phyloP scores from a whole-genome alignment of 371 early-diverging fungal genomes.

The Mortierella sp. region DNA sequence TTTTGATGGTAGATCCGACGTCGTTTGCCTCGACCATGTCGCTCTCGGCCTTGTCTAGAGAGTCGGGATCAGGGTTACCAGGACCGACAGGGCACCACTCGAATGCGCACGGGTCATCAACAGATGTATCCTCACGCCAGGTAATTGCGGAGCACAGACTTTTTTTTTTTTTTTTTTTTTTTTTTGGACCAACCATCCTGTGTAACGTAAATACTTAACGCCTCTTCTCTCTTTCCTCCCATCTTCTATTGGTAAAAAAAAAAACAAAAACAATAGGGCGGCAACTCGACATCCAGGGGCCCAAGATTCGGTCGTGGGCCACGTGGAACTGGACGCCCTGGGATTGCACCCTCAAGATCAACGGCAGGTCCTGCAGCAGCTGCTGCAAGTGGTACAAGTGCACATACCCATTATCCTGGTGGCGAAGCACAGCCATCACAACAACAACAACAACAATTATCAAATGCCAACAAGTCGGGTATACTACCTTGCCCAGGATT shows the following conservation, averaged over 20 bases:
- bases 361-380: background rate
- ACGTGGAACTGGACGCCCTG: background rate
- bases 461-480: background rate
- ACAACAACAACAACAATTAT: background rate
- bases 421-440: background rate
- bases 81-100: too few species aligned
- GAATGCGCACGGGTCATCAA: too few species aligned
- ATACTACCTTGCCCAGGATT: slow-evolving; percentile 39
- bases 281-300: too few species aligned
- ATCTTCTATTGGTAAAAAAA: too few species aligned
- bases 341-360: background rate
- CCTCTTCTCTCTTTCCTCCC: too few species aligned
- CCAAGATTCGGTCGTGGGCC: too few species aligned
- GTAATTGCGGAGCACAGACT: too few species aligned
- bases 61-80: too few species aligned
- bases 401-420: background rate
- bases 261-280: background rate
- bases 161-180: slow-evolving; percentile 1
- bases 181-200: slow-evolving; percentile 6
- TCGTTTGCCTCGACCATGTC: too few species aligned
- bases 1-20: slow-evolving; percentile 35
- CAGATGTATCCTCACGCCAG: too few species aligned
- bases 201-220: too few species aligned
- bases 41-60: too few species aligned
- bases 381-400: background rate